These are phyloP conservation scores for Boletus reticuloceps DNA, from an alignment of 768 basidiomycete species.

Conservation along the genomic window DNA sequence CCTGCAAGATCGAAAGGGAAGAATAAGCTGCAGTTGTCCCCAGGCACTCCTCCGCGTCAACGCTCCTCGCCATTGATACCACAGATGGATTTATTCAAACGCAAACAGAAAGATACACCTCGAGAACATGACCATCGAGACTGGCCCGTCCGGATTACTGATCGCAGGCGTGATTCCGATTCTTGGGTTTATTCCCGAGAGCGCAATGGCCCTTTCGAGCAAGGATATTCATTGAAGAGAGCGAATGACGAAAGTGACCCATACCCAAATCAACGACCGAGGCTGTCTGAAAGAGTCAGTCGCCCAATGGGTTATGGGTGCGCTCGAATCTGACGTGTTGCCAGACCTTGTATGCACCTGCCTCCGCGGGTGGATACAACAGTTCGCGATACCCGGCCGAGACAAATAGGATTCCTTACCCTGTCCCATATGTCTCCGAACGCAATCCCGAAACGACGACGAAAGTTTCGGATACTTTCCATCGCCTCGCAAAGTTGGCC, in stretches of 20 bases:
- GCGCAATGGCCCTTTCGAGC: slow-evolving; percentile 12
- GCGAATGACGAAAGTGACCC: slow-evolving; percentile 20
- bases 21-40: slow-evolving; percentile 16
- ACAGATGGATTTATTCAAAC: slow-evolving; percentile 44
- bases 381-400: slow-evolving; percentile 2
- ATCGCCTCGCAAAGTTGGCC: slow-evolving; percentile 36
- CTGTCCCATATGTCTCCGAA: neutral
- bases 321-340: slow-evolving; percentile 9
- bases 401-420: slow-evolving; percentile 2
- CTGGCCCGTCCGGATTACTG: slow-evolving; percentile 17
- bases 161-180: slow-evolving; percentile 25
- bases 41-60: slow-evolving; percentile 18
- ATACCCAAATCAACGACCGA: slow-evolving; percentile 29
- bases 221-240: slow-evolving; percentile 24
- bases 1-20: slow-evolving; percentile 22
- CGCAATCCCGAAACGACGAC: slow-evolving; percentile 2
- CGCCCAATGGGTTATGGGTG: neutral
- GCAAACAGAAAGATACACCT: slow-evolving; percentile 22
- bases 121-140: slow-evolving; percentile 25
- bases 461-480: slow-evolving; percentile 34
- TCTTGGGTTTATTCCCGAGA: slow-evolving; percentile 22
- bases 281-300: slow-evolving; percentile 27
- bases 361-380: slow-evolving; percentile 3
- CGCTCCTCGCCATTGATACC: slow-evolving; percentile 39
- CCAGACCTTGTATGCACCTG: slow-evolving; percentile 13